phyloP scores from a whole-genome alignment of 1,139 yeast genomes.

The Nakaseomyces uthaithaninus region DNA sequence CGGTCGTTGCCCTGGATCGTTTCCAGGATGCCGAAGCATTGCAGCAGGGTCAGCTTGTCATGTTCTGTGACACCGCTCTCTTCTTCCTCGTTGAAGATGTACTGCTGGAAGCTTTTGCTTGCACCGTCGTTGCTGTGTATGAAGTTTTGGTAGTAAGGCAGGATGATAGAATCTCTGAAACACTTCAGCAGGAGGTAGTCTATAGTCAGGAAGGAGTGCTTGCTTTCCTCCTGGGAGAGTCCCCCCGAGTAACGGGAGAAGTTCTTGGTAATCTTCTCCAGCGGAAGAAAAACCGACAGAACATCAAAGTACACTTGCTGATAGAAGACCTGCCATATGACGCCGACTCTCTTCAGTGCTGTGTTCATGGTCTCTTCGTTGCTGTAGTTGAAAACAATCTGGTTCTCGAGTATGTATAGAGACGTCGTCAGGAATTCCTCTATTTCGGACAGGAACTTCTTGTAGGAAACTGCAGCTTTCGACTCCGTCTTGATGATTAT shows the following conservation, averaged over 20 bases:
- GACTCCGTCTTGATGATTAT: slow-evolving; percentile 18
- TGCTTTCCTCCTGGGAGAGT: slow-evolving; percentile 30
- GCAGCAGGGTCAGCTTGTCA: slow-evolving; percentile 37
- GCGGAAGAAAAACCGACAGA: slow-evolving; percentile 50
- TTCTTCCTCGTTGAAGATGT: slow-evolving; percentile 26
- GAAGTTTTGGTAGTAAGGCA: slow-evolving; percentile 38
- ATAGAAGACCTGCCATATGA: slow-evolving; percentile 48
- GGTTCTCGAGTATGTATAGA: slow-evolving; percentile 36
- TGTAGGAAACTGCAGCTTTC: slow-evolving; percentile 15
- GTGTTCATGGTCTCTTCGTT: slow-evolving; percentile 22
- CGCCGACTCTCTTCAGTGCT: slow-evolving; percentile 30
- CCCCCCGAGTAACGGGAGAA: slow-evolving; percentile 19
- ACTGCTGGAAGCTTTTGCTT: slow-evolving; percentile 20
- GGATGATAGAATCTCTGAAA: slow-evolving; percentile 41
- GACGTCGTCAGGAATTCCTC: slow-evolving; percentile 39
- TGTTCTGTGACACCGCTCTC: slow-evolving; percentile 23
- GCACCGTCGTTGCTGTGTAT: slow-evolving; percentile 25
- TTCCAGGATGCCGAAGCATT: slow-evolving; percentile 48
- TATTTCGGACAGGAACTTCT: slow-evolving; percentile 36
- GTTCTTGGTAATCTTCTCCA: slow-evolving; percentile 34
- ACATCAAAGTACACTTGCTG: slow-evolving; percentile 45
- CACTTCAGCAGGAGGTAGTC: slow-evolving; percentile 32
- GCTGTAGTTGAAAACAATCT: slow-evolving; percentile 24
- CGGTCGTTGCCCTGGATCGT: slow-evolving; percentile 43
- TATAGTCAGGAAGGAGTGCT: slow-evolving; percentile 32